phyloP scores from a whole-genome alignment of 495 filamentous ascomycete genomes.

The Entonaema liquescens region DNA sequence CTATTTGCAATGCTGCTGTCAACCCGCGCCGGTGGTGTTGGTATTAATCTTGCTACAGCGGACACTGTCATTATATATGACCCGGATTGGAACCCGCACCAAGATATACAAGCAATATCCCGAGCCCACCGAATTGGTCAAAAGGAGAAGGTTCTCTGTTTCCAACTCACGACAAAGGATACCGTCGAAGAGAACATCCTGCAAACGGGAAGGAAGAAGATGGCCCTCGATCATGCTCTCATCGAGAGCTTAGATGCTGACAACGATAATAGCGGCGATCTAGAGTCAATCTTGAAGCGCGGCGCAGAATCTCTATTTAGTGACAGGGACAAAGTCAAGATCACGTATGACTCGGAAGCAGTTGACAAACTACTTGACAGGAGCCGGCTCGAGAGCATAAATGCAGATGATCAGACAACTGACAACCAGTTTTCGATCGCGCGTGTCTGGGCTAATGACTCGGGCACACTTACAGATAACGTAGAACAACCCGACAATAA shows the following conservation, averaged over 20 bases:
- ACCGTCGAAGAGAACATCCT: slow-evolving; percentile 95
- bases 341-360: slow-evolving; percentile 79
- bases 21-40: slow-evolving; percentile 93
- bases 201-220: slow-evolving; percentile 94
- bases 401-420: slow-evolving; percentile 64
- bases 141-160: slow-evolving; percentile 92
- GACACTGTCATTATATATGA: slow-evolving; percentile 99
- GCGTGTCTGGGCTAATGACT: slow-evolving; percentile 90
- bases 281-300: slow-evolving; percentile 89
- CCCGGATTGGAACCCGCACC: slow-evolving; percentile 97
- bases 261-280: slow-evolving; percentile 74
- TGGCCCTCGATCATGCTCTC: slow-evolving; percentile 90
- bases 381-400: slow-evolving; percentile 77
- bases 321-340: slow-evolving; percentile 67
- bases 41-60: slow-evolving; percentile 96
- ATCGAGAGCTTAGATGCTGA: slow-evolving; percentile 88
- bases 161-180: slow-evolving; percentile 88
- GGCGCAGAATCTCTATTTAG: slow-evolving; percentile 88
- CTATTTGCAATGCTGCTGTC: slow-evolving; percentile 92
- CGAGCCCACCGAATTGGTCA: slow-evolving; percentile 96
- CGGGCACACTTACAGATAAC: slow-evolving; percentile 49
- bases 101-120: slow-evolving; percentile 94
- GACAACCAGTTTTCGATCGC: slow-evolving; percentile 89
- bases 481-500: slow-evolving; percentile 64
- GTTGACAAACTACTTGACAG: slow-evolving; percentile 91